Evolutionary conservation across 164 flowering plant genomes (phyloP).

Genomic region (Akebia trifoliata): DNA sequence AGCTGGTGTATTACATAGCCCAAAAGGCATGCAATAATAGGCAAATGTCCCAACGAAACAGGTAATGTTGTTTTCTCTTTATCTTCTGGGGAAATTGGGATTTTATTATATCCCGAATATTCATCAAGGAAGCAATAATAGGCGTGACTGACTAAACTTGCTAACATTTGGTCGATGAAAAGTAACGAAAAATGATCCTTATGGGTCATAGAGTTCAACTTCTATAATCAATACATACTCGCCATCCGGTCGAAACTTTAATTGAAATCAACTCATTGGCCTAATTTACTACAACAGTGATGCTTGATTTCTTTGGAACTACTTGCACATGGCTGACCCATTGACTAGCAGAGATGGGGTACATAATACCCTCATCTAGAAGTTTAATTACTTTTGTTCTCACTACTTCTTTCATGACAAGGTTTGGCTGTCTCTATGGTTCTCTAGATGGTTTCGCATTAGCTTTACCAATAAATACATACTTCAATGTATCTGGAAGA

Average conservation of each 20-base stretch:
- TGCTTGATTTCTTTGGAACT: neutral
- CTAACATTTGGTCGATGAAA: neutral
- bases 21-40: neutral
- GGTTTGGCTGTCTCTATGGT: too few relatives aligned
- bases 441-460: too few relatives aligned
- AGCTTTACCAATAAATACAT: too few relatives aligned
- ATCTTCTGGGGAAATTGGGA: neutral
- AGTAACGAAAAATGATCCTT: conserved; percentile 5
- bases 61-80: neutral
- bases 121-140: neutral
- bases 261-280: neutral
- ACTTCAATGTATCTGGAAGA: too few relatives aligned
- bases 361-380: neutral
- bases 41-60: neutral
- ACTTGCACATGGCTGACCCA: neutral
- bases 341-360: neutral
- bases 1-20: neutral
- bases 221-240: conserved; percentile 8
- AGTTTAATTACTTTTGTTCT: neutral
- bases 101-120: neutral
- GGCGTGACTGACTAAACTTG: neutral
- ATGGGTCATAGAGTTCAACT: neutral
- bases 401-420: conserved; percentile 5
- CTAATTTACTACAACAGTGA: neutral
- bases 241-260: neutral